These are phyloP conservation scores for Coniochaeta sp. DNA, from an alignment of 2,329 filamentous ascomycete genomes.

Conservation along the genomic window DNA sequence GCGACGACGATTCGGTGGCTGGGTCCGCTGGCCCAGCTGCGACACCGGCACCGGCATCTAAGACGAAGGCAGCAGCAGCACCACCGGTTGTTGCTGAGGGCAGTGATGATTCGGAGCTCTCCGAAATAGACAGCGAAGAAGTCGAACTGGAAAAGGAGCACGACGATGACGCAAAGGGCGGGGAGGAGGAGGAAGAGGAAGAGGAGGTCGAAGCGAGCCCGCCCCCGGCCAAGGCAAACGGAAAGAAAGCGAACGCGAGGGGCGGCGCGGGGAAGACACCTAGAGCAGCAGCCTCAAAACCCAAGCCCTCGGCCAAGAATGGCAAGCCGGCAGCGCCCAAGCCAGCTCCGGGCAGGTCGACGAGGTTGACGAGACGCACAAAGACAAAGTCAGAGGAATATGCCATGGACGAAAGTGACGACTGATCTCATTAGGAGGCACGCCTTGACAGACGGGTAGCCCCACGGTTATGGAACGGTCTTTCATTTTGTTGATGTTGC, in stretches of 20 bases:
- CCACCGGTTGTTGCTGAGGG: constrained; percentile 1
- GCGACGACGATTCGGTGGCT: not conserved
- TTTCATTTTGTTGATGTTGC: not conserved
- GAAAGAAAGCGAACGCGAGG: constrained; percentile 8
- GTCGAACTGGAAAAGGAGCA: not conserved
- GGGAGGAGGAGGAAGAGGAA: not conserved
- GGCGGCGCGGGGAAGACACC: constrained; percentile 1
- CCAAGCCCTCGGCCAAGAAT: constrained; percentile 2
- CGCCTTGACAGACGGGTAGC: not conserved
- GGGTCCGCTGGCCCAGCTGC: not conserved
- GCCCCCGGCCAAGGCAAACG: constrained; percentile 6
- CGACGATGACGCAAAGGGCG: constrained; percentile 1
- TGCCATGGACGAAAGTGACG: constrained; percentile 1
- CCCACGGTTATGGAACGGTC: not conserved
- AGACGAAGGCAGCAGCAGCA: constrained; percentile 5
- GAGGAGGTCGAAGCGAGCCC: constrained; percentile 1
- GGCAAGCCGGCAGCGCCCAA: not conserved
- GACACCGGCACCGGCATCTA: not conserved
- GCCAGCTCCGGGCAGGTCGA: constrained; percentile 2
- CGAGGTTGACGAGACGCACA: constrained; percentile 2
- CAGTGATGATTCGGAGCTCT: constrained; percentile 9
- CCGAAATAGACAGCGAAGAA: constrained; percentile 3
- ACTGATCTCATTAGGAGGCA: not conserved
- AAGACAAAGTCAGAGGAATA: not conserved
- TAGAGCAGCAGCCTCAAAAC: constrained; percentile 5